Evolutionary conservation across 805 yeast species (phyloP).

Genomic region (Cyberlindnera japonica): DNA sequence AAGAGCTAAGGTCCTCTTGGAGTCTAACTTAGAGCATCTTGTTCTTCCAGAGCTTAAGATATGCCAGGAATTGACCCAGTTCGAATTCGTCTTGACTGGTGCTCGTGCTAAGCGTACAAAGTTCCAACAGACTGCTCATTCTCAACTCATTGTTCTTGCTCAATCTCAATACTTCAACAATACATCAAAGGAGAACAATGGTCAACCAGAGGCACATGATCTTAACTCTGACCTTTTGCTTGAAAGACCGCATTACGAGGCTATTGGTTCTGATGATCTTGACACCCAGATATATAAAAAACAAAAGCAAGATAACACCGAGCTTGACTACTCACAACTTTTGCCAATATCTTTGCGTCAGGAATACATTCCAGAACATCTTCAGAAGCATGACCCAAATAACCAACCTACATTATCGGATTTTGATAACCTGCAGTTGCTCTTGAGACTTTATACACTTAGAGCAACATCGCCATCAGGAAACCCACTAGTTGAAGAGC

Average conservation of each 20-base stretch:
- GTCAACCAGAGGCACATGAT: constrained; percentile 52
- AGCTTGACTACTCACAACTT: constrained; percentile 39
- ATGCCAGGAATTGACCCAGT: constrained; percentile 55
- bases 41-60: constrained; percentile 50
- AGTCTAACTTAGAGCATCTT: constrained; percentile 60
- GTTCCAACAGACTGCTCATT: constrained; percentile 65
- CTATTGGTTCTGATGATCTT: constrained; percentile 47
- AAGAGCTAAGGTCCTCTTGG: constrained; percentile 57
- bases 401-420: constrained; percentile 69
- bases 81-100: constrained; percentile 73
- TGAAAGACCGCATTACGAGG: constrained; percentile 70
- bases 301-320: constrained; percentile 35
- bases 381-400: constrained; percentile 69
- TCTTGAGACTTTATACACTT: constrained; percentile 61
- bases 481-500: constrained; percentile 73
- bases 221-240: constrained; percentile 74
- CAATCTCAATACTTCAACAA: constrained; percentile 34
- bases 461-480: constrained; percentile 69
- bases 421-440: constrained; percentile 68
- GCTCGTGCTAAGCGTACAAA: constrained; percentile 85
- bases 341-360: constrained; percentile 61
- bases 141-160: constrained; percentile 77
- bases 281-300: constrained; percentile 38
- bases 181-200: constrained; percentile 32
- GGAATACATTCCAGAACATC: constrained; percentile 56